These are phyloP conservation scores for Rhizopogon vesiculosus DNA, from an alignment of 768 basidiomycete species.

Conservation along the genomic window DNA sequence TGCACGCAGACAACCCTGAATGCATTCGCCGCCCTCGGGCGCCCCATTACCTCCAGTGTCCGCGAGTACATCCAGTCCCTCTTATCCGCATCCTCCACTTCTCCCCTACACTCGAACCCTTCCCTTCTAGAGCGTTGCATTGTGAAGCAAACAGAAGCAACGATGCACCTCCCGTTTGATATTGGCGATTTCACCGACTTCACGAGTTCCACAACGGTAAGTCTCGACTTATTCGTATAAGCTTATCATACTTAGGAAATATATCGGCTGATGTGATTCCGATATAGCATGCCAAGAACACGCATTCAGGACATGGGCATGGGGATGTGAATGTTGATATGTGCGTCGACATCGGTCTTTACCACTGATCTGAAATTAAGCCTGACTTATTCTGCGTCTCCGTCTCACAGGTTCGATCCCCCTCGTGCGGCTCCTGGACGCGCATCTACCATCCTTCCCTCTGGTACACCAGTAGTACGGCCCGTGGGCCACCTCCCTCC, in stretches of 20 bases:
- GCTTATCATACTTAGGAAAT: background rate
- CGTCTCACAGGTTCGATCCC: background rate
- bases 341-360: background rate
- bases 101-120: background rate
- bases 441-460: background rate
- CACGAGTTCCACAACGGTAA: background rate
- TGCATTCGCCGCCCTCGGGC: background rate
- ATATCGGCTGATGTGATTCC: background rate
- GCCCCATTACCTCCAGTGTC: background rate
- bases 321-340: background rate
- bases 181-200: slow-evolving; percentile 4
- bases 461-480: background rate
- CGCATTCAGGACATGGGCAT: background rate
- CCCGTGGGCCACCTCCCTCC: slow-evolving; percentile 1
- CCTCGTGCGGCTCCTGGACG: background rate
- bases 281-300: slow-evolving; percentile 4
- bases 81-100: background rate
- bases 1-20: background rate
- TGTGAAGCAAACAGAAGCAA: background rate
- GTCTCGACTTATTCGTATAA: background rate
- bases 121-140: background rate
- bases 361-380: background rate
- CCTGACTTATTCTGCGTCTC: background rate
- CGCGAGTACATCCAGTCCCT: slow-evolving; percentile 1
- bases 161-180: slow-evolving; percentile 1